These are phyloP conservation scores for Spirogloea muscicola DNA, from an alignment of 139 green algal species.

Conservation along the genomic window DNA sequence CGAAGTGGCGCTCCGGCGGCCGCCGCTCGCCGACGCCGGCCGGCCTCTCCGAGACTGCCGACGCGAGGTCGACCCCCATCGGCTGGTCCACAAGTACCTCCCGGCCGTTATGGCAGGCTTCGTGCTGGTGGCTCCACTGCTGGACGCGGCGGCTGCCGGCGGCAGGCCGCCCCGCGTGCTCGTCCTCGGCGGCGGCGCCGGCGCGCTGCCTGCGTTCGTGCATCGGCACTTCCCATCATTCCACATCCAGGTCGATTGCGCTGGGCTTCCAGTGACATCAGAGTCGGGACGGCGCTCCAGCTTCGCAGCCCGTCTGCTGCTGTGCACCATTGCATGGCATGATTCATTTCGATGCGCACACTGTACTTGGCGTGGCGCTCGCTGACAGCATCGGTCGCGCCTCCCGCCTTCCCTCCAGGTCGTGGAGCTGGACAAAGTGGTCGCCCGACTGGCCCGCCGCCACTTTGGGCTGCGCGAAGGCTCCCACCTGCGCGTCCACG, in stretches of 20 bases:
- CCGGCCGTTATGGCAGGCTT: constrained; percentile 11
- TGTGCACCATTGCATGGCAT: too few relatives aligned
- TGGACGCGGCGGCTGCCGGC: background rate
- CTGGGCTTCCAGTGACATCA: too few relatives aligned
- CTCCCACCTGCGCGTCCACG: background rate
- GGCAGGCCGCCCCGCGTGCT: background rate
- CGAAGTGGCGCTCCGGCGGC: constrained; percentile 2
- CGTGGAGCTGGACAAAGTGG: constrained; percentile 24
- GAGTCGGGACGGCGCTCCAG: too few relatives aligned
- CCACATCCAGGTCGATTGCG: constrained; percentile 21
- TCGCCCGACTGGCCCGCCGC: background rate
- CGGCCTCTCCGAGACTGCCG: too few relatives aligned
- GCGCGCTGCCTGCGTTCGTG: constrained; percentile 14
- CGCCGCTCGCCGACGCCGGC: background rate
- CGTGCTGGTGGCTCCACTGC: background rate
- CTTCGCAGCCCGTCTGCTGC: too few relatives aligned
- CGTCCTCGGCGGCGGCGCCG: background rate
- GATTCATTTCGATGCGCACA: too few relatives aligned
- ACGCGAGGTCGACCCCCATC: background rate
- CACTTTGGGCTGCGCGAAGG: constrained; percentile 12
- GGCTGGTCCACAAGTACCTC: constrained; percentile 19
- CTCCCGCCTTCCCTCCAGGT: constrained; percentile 4
- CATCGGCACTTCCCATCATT: constrained; percentile 21
- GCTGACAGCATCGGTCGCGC: too few relatives aligned
- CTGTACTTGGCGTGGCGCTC: too few relatives aligned